Evolutionary conservation across 1,139 yeast genomes (phyloP).

Genomic region (Hemisphaericaspora xylofermentans): DNA sequence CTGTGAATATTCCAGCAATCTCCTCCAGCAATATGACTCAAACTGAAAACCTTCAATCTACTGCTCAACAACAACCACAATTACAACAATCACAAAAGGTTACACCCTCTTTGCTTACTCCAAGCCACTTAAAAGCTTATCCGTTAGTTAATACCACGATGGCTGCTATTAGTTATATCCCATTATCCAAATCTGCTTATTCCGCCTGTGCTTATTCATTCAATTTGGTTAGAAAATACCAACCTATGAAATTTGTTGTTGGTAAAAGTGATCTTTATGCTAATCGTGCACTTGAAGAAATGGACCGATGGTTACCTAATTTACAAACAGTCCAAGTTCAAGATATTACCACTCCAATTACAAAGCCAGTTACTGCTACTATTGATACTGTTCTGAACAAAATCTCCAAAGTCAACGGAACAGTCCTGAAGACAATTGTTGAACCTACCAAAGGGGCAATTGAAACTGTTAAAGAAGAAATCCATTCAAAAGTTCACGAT

Average conservation of each 20-base stretch:
- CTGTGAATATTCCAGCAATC: background rate
- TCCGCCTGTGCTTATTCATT: constrained; percentile 18
- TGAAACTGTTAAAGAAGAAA: constrained; percentile 26
- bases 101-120: constrained; percentile 6
- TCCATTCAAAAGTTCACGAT: constrained; percentile 36
- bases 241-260: constrained; percentile 26
- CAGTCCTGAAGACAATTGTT: constrained; percentile 24
- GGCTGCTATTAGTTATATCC: constrained; percentile 19
- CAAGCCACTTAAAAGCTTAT: constrained; percentile 24
- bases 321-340: constrained; percentile 38
- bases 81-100: constrained; percentile 11
- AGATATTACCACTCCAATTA: constrained; percentile 43
- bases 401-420: constrained; percentile 22
- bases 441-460: constrained; percentile 49
- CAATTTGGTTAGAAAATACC: constrained; percentile 20
- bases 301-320: constrained; percentile 37
- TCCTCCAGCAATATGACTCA: background rate
- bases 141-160: constrained; percentile 24
- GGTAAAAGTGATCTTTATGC: constrained; percentile 30
- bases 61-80: background rate
- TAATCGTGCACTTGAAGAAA: constrained; percentile 30
- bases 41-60: background rate
- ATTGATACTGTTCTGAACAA: constrained; percentile 30
- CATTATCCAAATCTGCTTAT: constrained; percentile 18
- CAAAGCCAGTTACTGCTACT: constrained; percentile 39